Conservation (phyloP, 192 early-diverging fungal species). For the Dissophora globulifera region DNA sequence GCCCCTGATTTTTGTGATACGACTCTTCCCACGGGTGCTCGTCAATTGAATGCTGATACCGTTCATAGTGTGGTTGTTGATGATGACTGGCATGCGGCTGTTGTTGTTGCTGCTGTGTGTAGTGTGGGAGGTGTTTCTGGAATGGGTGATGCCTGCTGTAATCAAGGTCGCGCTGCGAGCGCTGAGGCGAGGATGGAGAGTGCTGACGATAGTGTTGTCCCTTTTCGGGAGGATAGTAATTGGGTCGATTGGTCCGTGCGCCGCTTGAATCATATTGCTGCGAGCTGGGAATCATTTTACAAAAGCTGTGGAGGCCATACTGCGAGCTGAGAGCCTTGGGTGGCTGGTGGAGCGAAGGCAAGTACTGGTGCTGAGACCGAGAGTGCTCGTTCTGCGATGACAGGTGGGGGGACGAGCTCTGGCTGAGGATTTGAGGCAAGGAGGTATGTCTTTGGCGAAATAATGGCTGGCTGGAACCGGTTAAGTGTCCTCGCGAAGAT, state of each 20-base stretch:
- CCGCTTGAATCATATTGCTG: not conserved
- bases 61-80: not conserved
- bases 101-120: not conserved
- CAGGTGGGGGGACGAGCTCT: constrained; percentile 4
- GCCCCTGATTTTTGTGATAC: not conserved
- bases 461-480: not conserved
- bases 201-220: not conserved
- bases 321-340: constrained; percentile 3
- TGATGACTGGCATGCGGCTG: constrained; percentile 5
- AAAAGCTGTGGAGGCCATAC: constrained; percentile 20
- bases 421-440: constrained; percentile 30
- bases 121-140: not conserved
- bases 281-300: not conserved
- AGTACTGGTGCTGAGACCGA: not conserved
- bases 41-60: not conserved
- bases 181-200: constrained; percentile 7
- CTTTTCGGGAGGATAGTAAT: not conserved
- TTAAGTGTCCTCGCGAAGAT: not conserved
- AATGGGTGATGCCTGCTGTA: constrained; percentile 39
- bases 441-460: constrained; percentile 33
- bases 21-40: not conserved
- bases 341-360: not conserved
- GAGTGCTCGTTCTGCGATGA: constrained; percentile 28
- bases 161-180: not conserved
- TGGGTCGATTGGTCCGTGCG: not conserved